Evolutionary conservation across 2,329 filamentous ascomycete genomes (phyloP), one percentile per base, ranked within the genome.

Genomic region (Dactylellina drechsleri): DNA sequence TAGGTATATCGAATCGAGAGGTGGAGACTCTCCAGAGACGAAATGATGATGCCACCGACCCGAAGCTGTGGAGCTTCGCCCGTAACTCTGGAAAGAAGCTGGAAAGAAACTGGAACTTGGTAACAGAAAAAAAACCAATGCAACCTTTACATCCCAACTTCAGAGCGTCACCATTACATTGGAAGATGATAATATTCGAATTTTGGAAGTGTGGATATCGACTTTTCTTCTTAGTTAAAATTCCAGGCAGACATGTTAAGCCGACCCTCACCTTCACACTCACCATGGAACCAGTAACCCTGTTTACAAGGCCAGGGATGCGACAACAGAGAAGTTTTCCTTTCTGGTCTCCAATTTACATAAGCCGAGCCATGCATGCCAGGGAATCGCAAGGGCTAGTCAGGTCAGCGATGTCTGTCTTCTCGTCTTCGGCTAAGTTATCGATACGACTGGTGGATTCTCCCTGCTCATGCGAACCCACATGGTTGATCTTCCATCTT

Each of bases 51-150:
- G 52, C 57, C 49, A 53, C 54, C 28, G 58, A 58, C 62, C 71
- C 71, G 71, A 68, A 49, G 47, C 40, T 68, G 59, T 75, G 70
- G 70, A 74, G 71, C 71, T 68, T 47, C 56, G 57, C 59, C 66
- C 66, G 61, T 70, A 70, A 70, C 57, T 58, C 61, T 58, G 61
- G 61, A 57, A 57, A 57, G 26, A 60, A 20, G 50, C 43, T 47
- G 13, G 31, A 47, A 47, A n/a, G 47, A 23, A 70, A 49, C 36
- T 57, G 57, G 57, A 70, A 70, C 66, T 70, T 71, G 66, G 59
- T 71, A 62, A 52, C 31, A 36, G 26, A 36, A 8, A 36, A 36
- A 36, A 36, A 36, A 36, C 59, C 56, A 65, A 75, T 75, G 64
- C 64, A 75, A 75, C 71, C 64, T 64, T 45, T 60, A 8, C 18